These are phyloP conservation scores for Nepenthes alata DNA, from an alignment of 179 eudicot genomes.

Conservation along the genomic window DNA sequence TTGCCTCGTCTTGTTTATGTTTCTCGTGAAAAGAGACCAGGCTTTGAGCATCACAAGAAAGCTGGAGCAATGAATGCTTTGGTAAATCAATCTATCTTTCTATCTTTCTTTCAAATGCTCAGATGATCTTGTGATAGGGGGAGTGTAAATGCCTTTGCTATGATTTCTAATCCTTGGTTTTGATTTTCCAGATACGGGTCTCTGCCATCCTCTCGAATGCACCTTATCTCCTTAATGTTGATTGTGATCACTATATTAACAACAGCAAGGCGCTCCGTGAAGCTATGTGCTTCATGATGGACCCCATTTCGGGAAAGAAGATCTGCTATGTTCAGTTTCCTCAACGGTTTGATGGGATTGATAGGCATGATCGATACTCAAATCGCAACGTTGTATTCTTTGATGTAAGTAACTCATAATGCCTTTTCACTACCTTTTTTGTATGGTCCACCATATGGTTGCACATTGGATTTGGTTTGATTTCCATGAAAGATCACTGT, in stretches of 20 bases:
- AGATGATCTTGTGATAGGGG: not conserved
- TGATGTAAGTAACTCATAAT: conserved; percentile 12
- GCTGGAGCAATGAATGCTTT: conserved; percentile 15
- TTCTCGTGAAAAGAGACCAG: conserved; percentile 15
- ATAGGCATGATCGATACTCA: conserved; percentile 18
- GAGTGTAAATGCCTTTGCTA: no score
- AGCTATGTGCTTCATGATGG: conserved; percentile 27
- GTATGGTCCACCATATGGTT: not conserved
- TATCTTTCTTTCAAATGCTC: not conserved
- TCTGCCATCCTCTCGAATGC: conserved; percentile 21
- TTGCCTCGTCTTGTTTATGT: conserved; percentile 12
- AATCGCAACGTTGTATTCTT: conserved; percentile 19
- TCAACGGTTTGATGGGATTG: conserved; percentile 23
- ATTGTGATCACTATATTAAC: conserved; percentile 24
- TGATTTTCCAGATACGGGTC: conserved; percentile 15
- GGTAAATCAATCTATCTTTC: not conserved
- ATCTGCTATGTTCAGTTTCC: conserved; percentile 24
- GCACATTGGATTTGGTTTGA: not conserved
- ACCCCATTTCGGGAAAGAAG: conserved; percentile 12
- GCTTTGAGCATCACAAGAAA: conserved; percentile 14
- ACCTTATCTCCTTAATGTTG: conserved; percentile 17
- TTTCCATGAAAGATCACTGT: not conserved
- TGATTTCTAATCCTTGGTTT: no score
- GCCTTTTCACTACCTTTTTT: not conserved
- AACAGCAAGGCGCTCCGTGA: conserved; percentile 17